Evolutionary conservation across 441 rosid genomes (phyloP).

Genomic region (Bruguiera hainesii): DNA sequence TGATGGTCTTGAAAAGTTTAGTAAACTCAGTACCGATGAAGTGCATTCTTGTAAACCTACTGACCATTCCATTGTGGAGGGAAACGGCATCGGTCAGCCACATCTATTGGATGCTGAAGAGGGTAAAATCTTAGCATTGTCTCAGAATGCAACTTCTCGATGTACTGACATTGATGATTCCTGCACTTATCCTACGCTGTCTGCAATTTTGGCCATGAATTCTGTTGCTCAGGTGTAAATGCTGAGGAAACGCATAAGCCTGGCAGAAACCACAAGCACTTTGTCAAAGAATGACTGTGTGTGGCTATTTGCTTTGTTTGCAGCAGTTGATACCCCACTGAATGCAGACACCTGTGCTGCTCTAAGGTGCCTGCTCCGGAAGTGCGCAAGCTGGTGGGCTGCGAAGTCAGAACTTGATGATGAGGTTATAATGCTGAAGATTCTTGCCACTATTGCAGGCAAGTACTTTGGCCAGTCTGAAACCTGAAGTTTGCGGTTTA

Average conservation of each 20-base stretch:
- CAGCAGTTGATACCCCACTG: conserved; percentile 69
- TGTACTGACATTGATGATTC: conserved; percentile 13
- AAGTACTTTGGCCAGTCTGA: conserved; percentile 78
- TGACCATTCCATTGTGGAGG: background rate
- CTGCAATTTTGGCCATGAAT: conserved; percentile 57
- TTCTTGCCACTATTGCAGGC: conserved; percentile 71
- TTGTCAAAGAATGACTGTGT: conserved; percentile 46
- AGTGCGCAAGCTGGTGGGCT: conserved; percentile 70
- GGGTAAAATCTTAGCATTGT: background rate
- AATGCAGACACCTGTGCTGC: conserved; percentile 67
- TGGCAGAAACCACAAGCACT: conserved; percentile 34
- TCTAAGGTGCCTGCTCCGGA: conserved; percentile 61
- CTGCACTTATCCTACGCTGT: conserved; percentile 34
- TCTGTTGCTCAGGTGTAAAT: conserved; percentile 56
- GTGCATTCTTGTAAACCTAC: background rate
- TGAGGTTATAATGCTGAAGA: conserved; percentile 70
- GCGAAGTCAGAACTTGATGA: conserved; percentile 58
- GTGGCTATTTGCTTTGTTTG: conserved; percentile 74
- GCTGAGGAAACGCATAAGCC: conserved; percentile 56
- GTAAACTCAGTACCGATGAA: conserved; percentile 21
- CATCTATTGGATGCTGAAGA: conserved; percentile 9
- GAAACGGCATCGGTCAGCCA: background rate
- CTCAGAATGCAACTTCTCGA: conserved; percentile 13
- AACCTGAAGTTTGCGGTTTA: conserved; percentile 9
- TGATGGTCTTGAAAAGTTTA: conserved; percentile 29